Percentiles rank a stretch among this genome's conserved stretches.
phyloP scores from a whole-genome alignment of 2,329 filamentous ascomycete genomes.

The Nemania sp. region DNA sequence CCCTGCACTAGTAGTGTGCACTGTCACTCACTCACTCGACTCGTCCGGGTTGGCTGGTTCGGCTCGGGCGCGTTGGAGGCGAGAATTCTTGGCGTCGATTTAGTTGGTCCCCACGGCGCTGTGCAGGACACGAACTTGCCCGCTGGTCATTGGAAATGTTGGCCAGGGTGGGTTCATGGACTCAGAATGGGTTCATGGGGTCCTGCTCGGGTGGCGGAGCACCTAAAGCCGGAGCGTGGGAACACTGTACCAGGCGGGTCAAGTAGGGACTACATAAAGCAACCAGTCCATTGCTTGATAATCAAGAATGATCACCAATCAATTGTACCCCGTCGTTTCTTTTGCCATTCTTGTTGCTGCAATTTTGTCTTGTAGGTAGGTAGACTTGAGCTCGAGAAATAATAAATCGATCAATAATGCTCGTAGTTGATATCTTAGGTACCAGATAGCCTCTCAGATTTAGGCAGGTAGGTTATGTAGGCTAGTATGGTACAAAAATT shows the following conservation, averaged over 20 bases:
- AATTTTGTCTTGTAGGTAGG: not conserved
- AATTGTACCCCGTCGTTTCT: constrained; percentile 1
- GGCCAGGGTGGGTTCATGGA: constrained; percentile 13
- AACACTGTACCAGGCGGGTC: constrained; percentile 18
- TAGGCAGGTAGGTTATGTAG: too few relatives aligned
- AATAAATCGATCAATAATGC: not conserved
- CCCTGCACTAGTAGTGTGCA: constrained; percentile 2
- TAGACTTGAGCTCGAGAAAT: not conserved
- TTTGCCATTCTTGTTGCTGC: not conserved
- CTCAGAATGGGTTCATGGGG: not conserved
- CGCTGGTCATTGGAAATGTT: constrained; percentile 20
- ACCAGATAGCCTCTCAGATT: too few relatives aligned
- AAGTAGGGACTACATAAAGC: too few relatives aligned
- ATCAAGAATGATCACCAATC: constrained; percentile 33
- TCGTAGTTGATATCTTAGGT: too few relatives aligned
- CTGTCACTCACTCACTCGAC: constrained; percentile 2
- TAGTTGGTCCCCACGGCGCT: constrained; percentile 5
- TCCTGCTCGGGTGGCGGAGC: constrained; percentile 27
- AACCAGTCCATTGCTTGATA: constrained; percentile 33
- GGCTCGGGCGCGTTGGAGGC: constrained; percentile 17
- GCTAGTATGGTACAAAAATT: not conserved
- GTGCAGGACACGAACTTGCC: constrained; percentile 9
- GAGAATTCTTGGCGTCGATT: constrained; percentile 24
- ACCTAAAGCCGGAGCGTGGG: not conserved
- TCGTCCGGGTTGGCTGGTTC: constrained; percentile 6